phyloP scores from a whole-genome alignment of 2,329 filamentous ascomycete species.

The Penicillium expansum region DNA sequence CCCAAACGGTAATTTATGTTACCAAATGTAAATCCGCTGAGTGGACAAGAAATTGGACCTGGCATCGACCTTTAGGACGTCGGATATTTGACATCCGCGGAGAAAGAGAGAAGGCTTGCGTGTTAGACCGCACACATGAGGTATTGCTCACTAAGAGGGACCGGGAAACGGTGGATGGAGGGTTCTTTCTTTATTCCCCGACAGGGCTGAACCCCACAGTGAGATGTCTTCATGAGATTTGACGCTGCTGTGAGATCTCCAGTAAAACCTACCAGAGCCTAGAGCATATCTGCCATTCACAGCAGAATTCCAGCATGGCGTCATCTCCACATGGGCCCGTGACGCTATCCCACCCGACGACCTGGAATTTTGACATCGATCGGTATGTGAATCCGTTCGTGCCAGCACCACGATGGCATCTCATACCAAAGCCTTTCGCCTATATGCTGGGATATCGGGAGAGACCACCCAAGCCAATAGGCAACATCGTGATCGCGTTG shows the following conservation, averaged over 20 bases:
- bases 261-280: not conserved
- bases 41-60: slow-evolving; percentile 20
- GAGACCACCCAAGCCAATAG: slow-evolving; percentile 41
- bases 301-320: slow-evolving; percentile 3
- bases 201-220: slow-evolving; percentile 2
- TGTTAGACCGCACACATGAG: not conserved
- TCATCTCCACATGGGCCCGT: slow-evolving; percentile 2
- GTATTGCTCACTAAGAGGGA: not conserved
- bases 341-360: slow-evolving; percentile 22
- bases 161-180: not conserved
- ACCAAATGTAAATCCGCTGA: slow-evolving; percentile 36
- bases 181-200: not conserved
- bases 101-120: slow-evolving; percentile 11
- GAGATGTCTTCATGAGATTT: not conserved
- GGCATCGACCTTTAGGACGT: not conserved
- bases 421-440: slow-evolving; percentile 64
- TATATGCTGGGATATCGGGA: slow-evolving; percentile 66
- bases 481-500: slow-evolving; percentile 58
- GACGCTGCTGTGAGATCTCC: not conserved
- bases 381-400: slow-evolving; percentile 68
- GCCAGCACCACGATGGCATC: slow-evolving; percentile 62
- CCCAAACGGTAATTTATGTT: slow-evolving; percentile 33
- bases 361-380: slow-evolving; percentile 70
- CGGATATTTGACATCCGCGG: slow-evolving; percentile 11
- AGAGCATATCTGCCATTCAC: not conserved